Percentiles rank a stretch among this genome's conserved stretches.
These are phyloP conservation scores for Naganishia onofrii DNA, from an alignment of 768 basidiomycete species.

Conservation along the genomic window DNA sequence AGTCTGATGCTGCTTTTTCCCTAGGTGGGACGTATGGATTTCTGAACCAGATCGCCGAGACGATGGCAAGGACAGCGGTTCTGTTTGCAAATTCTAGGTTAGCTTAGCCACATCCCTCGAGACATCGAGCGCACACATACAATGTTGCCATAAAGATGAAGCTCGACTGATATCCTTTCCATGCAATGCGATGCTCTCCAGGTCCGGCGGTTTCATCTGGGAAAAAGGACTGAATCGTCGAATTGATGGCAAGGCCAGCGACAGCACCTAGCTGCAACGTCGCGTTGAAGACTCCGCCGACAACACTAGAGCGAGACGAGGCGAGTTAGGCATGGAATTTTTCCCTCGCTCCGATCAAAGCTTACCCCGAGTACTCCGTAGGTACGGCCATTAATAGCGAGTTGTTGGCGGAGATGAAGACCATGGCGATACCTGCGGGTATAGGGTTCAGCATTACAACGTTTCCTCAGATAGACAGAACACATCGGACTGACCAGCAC, in stretches of 20 bases:
- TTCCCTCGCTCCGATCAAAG: background rate
- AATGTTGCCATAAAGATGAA: constrained; percentile 28
- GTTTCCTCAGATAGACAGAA: background rate
- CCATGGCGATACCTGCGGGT: constrained; percentile 28
- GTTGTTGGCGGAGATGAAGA: constrained; percentile 28
- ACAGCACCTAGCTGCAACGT: constrained; percentile 27
- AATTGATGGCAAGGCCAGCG: constrained; percentile 29
- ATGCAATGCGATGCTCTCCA: constrained; percentile 9
- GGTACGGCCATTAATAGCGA: constrained; percentile 26
- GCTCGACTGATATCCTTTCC: constrained; percentile 25
- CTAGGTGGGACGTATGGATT: constrained; percentile 7
- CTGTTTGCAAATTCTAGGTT: background rate
- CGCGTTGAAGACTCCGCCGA: constrained; percentile 32
- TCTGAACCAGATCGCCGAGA: constrained; percentile 31
- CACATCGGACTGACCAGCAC: constrained; percentile 15
- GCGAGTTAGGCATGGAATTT: background rate
- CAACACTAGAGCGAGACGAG: constrained; percentile 1
- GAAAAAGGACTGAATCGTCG: constrained; percentile 23
- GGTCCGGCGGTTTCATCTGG: background rate
- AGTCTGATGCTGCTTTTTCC: background rate
- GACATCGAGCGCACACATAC: background rate
- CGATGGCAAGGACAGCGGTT: constrained; percentile 25
- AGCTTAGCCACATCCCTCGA: background rate
- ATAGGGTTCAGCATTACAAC: background rate
- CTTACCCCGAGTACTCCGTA: constrained; percentile 27